Base-by-base conservation (phyloP, 768 basidiomycete species). In the Lactifluus echinatus region DNA sequence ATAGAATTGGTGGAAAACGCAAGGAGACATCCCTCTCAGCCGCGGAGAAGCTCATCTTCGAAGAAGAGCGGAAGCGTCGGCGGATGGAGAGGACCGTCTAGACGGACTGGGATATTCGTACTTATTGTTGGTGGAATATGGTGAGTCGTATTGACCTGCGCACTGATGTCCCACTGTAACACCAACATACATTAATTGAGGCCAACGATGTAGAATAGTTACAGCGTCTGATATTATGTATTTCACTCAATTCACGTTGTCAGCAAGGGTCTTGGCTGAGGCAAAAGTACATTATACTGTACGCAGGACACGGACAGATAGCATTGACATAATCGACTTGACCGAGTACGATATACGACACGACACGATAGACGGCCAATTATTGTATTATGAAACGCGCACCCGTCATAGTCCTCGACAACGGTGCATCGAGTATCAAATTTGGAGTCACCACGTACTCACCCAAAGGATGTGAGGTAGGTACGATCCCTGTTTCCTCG, bases 31-130 rank as follows among this genome's bases (percentile, higher is more conserved):
- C 78, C 19, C 81, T 93, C 79, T 83, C 84, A 64, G 89, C 89
- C 24, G 89, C 89, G 15, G 94, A 97, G 70, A 76, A 80, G 61
- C 71, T 98, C 57, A 94, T 96, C 59, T 63, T 84, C 55, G 95
- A 97, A 74, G 93, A 96, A 72, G 91, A 92, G 70, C 78, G 92
- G 67, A 94, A 95, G 71, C 78, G 84, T 68, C 76, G 91, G 62
- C 74, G 81, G 62, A 85, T 88, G 82, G 88, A 87, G 62, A 66
- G 76, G 40, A 76, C 75, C 37, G 64, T 28, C 46, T 62, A 34
- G 26, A 44, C 6, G n/a, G 37, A 12, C 28, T 48, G 50, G 39
- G 28, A 42, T 28, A 4, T 36, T 15, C n/a, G n/a, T n/a, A n/a
- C n/a, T n/a, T n/a, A n/a, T 56, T 59, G 56, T 37, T 21, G 36